These are phyloP conservation scores for Penicillium verhagenii DNA, from an alignment of 495 filamentous ascomycete species.

Conservation along the genomic window DNA sequence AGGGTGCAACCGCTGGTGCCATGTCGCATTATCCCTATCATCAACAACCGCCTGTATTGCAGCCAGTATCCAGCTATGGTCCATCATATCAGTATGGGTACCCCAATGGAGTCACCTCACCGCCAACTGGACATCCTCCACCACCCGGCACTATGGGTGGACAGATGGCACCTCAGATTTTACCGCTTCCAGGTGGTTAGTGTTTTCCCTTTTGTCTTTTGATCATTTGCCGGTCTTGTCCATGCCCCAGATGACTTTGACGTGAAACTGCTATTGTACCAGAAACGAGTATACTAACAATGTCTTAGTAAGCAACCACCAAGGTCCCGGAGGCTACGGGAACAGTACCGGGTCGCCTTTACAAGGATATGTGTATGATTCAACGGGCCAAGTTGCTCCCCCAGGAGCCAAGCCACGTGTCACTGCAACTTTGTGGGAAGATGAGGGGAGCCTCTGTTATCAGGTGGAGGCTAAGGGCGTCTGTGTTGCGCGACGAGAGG, in stretches of 20 bases:
- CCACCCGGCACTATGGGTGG: slow-evolving; percentile 66
- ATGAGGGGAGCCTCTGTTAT: slow-evolving; percentile 96
- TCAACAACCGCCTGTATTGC: slow-evolving; percentile 76
- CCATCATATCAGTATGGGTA: slow-evolving; percentile 76
- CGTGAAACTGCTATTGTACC: too few species aligned
- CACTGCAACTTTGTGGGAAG: slow-evolving; percentile 96
- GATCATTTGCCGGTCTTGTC: too few species aligned
- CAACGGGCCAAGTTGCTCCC: slow-evolving; percentile 87
- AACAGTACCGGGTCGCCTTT: slow-evolving; percentile 49
- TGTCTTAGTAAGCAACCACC: slow-evolving; percentile 42
- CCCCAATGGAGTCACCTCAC: slow-evolving; percentile 70
- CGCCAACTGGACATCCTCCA: slow-evolving; percentile 63
- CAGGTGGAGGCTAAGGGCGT: slow-evolving; percentile 96
- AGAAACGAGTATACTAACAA: slow-evolving; percentile 6
- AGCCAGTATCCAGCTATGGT: slow-evolving; percentile 75
- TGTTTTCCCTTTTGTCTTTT: too few species aligned
- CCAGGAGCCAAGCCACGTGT: slow-evolving; percentile 98
- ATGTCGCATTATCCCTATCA: slow-evolving; percentile 70
- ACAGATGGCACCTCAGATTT: slow-evolving; percentile 52
- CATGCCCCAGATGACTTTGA: too few species aligned
- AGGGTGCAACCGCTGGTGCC: slow-evolving; percentile 74
- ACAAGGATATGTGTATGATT: slow-evolving; percentile 66
- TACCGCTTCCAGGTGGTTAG: slow-evolving; percentile 63
- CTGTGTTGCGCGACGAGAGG: slow-evolving; percentile 92
- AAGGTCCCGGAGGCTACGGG: slow-evolving; percentile 41